Conservation (phyloP, 495 filamentous ascomycete species). For the Podospora didyma region DNA sequence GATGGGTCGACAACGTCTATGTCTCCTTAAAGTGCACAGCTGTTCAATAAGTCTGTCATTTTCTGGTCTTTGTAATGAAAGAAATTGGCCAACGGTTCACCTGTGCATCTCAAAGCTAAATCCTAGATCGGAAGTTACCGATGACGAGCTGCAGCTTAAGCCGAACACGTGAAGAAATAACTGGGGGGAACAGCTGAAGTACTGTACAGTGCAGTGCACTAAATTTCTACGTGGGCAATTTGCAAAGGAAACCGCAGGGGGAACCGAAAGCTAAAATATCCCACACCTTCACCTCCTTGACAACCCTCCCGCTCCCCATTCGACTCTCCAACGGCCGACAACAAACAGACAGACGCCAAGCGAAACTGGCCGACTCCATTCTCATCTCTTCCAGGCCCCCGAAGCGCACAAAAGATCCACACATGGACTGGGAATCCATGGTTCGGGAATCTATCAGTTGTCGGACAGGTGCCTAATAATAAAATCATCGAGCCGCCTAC, state of each 20-base stretch:
- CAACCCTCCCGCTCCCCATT: no score
- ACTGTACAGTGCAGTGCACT: neutral
- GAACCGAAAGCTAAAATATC: no score
- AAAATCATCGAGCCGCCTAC: neutral
- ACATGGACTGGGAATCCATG: neutral
- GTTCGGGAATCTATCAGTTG: neutral
- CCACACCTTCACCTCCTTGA: no score
- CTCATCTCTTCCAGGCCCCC: no score
- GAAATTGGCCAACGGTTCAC: neutral
- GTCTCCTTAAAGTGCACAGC: neutral
- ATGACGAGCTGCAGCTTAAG: neutral
- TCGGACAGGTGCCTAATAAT: neutral
- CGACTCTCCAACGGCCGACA: no score
- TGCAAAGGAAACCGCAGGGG: no score
- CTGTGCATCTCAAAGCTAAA: neutral
- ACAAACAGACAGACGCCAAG: no score
- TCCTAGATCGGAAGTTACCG: neutral
- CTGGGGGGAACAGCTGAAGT: neutral
- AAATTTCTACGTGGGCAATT: neutral
- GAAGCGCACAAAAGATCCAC: no score
- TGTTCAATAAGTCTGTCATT: neutral
- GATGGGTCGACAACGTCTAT: neutral
- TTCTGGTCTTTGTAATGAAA: neutral
- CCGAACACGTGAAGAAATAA: constrained; percentile 1
- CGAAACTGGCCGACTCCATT: no score